Evolutionary conservation across 768 basidiomycete species (phyloP), one percentile per base, ranked within the genome.

Genomic region (Fomitopsis serialis): DNA sequence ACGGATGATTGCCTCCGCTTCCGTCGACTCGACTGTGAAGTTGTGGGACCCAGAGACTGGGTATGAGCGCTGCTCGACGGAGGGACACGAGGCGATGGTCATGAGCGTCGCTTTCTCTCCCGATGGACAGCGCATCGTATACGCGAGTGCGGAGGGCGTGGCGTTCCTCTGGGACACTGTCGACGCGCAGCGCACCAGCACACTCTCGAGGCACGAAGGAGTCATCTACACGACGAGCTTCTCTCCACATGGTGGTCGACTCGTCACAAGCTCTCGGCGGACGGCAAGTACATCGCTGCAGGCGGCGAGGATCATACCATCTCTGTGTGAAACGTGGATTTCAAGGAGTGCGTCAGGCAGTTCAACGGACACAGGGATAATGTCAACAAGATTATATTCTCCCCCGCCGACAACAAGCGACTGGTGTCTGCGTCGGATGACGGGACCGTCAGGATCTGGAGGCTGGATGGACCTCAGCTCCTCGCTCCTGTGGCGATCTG

Each of bases 361-460:
- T 22, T 61, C 15, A n/a, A 22, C 8, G 57, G 52, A n/a, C 53
- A 54, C 35, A 46, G 47, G 19, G 37, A 46, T 24, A 35, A 22
- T 17, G 44, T 64, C 36, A 35, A n/a, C 17, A 34, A 62, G 8
- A 62, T 66, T 17, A 46, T 52, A 7, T 70, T 66, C 58, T 71
- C 65, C 11, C 59, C 60, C n/a, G n/a, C n/a, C 6, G 64, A 68
- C 53, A 68, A 66, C 1, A 52, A 40, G 21, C 52, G 50, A n/a
- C 56, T 73, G 23, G 62, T 56, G 15, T 68, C 70, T 5, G 68
- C 64, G 9, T 67, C 65, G 1, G 37, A 37, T n/a, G 69, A 70
- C 50, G 50, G 54, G 24, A 67, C 61, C 2, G 52, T 72, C 11
- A 35, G 61, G 11, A 19, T 72, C 2, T 71, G 71, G 70, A 42